Conservation (phyloP, 495 filamentous ascomycete species). For the Lepraria neglecta region DNA sequence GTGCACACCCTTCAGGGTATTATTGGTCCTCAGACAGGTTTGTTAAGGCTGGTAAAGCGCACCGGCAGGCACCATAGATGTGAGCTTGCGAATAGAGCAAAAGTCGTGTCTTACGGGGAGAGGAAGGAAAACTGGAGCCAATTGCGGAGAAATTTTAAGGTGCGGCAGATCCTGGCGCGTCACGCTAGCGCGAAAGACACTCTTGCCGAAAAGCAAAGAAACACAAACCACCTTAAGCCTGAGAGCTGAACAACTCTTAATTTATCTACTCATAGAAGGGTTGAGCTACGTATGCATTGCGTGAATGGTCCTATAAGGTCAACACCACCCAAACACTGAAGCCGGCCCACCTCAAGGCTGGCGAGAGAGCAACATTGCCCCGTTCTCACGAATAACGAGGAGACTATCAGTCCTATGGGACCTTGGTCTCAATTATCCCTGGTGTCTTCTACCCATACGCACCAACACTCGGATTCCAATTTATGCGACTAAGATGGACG, state of each 20-base stretch:
- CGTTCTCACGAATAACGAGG: neutral
- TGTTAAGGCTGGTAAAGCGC: too few relatives aligned
- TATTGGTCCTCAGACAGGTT: too few relatives aligned
- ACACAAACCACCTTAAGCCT: too few relatives aligned
- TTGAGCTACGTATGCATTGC: neutral
- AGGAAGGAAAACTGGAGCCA: neutral
- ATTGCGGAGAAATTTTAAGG: conserved; percentile 7
- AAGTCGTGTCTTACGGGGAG: too few relatives aligned
- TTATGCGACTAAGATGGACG: conserved; percentile 13
- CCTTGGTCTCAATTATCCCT: neutral
- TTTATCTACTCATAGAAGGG: too few relatives aligned
- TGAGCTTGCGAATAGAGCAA: too few relatives aligned
- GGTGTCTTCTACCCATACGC: neutral
- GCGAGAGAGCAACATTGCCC: neutral
- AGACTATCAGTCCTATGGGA: neutral
- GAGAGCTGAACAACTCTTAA: too few relatives aligned
- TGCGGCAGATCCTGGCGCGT: neutral
- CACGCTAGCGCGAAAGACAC: neutral
- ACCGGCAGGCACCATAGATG: too few relatives aligned
- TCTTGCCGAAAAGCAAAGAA: too few relatives aligned
- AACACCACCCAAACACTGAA: neutral
- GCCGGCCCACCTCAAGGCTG: neutral
- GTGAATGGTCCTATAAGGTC: too few relatives aligned
- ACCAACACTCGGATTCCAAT: neutral
- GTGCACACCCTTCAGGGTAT: too few relatives aligned